Percentiles rank a stretch among this genome's conserved stretches.
These are phyloP conservation scores for Claviceps digitariae DNA, from an alignment of 2,329 filamentous ascomycete genomes.

Conservation along the genomic window DNA sequence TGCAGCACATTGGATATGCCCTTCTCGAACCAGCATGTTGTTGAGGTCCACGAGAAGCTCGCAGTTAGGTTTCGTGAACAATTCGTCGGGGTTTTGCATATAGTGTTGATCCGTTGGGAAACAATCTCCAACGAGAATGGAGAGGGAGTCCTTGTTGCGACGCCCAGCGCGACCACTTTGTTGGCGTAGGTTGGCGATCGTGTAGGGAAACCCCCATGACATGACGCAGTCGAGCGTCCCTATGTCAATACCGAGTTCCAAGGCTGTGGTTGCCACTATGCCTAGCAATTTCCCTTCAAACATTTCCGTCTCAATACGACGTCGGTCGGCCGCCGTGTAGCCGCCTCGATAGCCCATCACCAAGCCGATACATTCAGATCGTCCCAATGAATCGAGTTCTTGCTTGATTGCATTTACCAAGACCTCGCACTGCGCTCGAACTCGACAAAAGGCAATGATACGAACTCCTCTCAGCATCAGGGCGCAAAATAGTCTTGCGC, in stretches of 20 bases:
- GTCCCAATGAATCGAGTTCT: slow-evolving; percentile 60
- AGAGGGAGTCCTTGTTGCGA: slow-evolving; percentile 84
- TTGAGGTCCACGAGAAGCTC: slow-evolving; percentile 83
- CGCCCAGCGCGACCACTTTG: slow-evolving; percentile 88
- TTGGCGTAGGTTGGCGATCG: slow-evolving; percentile 85
- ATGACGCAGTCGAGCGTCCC: slow-evolving; percentile 87
- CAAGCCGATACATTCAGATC: slow-evolving; percentile 59
- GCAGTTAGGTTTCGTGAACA: slow-evolving; percentile 83
- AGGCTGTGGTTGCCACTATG: slow-evolving; percentile 82
- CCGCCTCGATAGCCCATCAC: slow-evolving; percentile 95
- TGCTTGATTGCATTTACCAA: slow-evolving; percentile 67
- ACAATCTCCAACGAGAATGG: slow-evolving; percentile 75
- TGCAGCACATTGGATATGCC: slow-evolving; percentile 89
- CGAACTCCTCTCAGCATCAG: slow-evolving; percentile 77
- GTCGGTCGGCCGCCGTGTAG: slow-evolving; percentile 81
- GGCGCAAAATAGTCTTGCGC: slow-evolving; percentile 82
- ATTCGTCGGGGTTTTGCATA: slow-evolving; percentile 90
- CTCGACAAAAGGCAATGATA: slow-evolving; percentile 83
- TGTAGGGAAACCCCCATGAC: slow-evolving; percentile 89
- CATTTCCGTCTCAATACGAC: slow-evolving; percentile 88
- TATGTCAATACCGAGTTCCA: slow-evolving; percentile 92
- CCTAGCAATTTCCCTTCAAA: slow-evolving; percentile 89
- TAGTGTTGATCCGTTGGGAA: slow-evolving; percentile 91
- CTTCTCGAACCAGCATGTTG: slow-evolving; percentile 83
- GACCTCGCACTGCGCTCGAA: slow-evolving; percentile 79